Evolutionary conservation across 257 asterid species (phyloP), one percentile per base, ranked within the genome.

Genomic region (Salvia miltiorrhiza): DNA sequence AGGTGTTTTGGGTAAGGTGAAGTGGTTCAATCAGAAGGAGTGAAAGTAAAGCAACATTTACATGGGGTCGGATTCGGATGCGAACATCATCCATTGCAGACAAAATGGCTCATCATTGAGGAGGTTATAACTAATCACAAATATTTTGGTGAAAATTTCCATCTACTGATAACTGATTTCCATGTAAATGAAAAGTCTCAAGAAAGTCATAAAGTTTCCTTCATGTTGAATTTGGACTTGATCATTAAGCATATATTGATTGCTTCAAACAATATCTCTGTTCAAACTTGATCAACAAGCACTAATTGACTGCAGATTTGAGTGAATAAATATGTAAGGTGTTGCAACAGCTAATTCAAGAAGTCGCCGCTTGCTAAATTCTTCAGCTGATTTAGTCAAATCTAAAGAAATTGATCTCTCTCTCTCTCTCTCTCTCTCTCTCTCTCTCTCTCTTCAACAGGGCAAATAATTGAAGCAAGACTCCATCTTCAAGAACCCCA

Each of bases 1-100:
- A 45, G 7, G 44, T 24, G 7, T 4, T 9, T 54, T 24, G 32
- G 44, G 11, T 26, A 14, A 20, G 8, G 24, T 70, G 21, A 59
- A 41, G 45, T 30, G 24, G 59, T 45, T 32, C 45, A 16, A 45
- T 20, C 53, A 61, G 44, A 7, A 17, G 59, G 40, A 71, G 76
- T 61, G 19, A 48, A 57, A 71, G 76, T 71, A 50, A 62, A 71
- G 56, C 63, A 62, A 71, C 33, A 40, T 37, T 39, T 37, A 49
- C 56, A 48, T 55, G 43, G 64, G 43, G 54, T 37, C n/a, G 64
- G 64, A 37, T 23, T n/a, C n/a, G n/a, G n/a, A n/a, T n/a, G n/a
- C 16, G 9, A 40, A 40, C 55, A 54, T 67, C 48, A 59, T 37
- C 7, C 9, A 41, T 9, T 55, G 21, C 35, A 17, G 35, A 35